Conservation (phyloP, 371 early-diverging fungal genomes). For the Umbelopsis sp. region DNA sequence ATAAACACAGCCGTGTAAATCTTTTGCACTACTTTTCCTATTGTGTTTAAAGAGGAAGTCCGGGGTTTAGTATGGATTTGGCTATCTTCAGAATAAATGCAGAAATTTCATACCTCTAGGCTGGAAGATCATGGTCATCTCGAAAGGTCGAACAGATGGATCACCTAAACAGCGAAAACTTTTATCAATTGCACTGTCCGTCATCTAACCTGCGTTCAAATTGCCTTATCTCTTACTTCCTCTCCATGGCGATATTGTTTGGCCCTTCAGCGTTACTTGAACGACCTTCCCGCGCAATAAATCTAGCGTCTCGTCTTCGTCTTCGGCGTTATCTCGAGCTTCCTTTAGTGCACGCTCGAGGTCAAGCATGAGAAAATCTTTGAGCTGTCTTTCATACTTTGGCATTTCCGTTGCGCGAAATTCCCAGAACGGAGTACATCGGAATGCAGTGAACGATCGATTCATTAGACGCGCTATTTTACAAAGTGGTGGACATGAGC, state of each 20-base stretch:
- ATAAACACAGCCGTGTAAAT: constrained; percentile 1
- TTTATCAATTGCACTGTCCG: too few relatives aligned
- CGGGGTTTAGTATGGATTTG: background rate
- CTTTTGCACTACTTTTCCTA: constrained; percentile 12
- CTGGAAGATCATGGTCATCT: constrained; percentile 13
- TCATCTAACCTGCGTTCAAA: background rate
- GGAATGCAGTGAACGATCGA: constrained; percentile 7
- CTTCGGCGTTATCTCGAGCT: constrained; percentile 8
- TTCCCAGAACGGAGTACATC: constrained; percentile 14
- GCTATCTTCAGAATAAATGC: background rate
- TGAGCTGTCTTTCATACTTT: constrained; percentile 12
- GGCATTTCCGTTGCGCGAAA: constrained; percentile 1
- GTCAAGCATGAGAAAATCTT: constrained; percentile 7
- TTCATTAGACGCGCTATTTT: constrained; percentile 1
- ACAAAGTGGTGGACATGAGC: background rate
- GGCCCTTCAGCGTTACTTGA: constrained; percentile 6
- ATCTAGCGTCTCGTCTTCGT: constrained; percentile 2
- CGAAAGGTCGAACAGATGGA: constrained; percentile 4
- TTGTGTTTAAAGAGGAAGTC: background rate
- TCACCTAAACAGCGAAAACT: background rate
- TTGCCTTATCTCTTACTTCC: background rate
- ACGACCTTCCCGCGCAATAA: constrained; percentile 2
- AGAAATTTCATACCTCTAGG: background rate
- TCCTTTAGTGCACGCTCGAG: constrained; percentile 10
- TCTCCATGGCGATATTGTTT: constrained; percentile 10